Conservation (phyloP, 805 yeast genomes). For the Saccharomycodes ludwigii region DNA sequence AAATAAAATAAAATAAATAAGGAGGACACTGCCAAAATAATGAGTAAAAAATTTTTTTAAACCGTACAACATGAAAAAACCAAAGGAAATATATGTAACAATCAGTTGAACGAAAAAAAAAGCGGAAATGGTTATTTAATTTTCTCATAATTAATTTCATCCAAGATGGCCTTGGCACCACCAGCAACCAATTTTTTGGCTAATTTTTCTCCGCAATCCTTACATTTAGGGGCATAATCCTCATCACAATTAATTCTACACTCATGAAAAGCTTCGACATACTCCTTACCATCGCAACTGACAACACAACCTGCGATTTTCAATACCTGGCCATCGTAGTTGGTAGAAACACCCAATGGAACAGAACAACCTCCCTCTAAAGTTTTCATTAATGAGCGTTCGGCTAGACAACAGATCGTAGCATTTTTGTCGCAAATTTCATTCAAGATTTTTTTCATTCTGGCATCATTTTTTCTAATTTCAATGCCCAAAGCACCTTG, state of each 20-base stretch:
- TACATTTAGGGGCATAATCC: constrained; percentile 50
- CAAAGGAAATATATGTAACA: no score
- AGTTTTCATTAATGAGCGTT: constrained; percentile 73
- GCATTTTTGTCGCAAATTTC: constrained; percentile 55
- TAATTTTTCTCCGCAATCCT: constrained; percentile 51
- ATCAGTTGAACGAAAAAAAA: no score
- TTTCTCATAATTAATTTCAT: constrained; percentile 61
- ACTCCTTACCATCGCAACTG: constrained; percentile 67
- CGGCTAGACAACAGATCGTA: constrained; percentile 72
- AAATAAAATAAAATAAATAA: no score
- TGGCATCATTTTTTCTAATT: constrained; percentile 57
- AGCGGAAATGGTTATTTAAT: no score
- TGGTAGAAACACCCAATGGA: constrained; percentile 84
- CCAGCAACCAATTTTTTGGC: constrained; percentile 53
- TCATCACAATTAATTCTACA: constrained; percentile 12
- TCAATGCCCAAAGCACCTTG: constrained; percentile 96
- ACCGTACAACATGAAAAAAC: no score
- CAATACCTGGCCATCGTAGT: constrained; percentile 34
- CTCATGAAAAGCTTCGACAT: constrained; percentile 43
- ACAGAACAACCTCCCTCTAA: constrained; percentile 98
- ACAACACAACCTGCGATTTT: constrained; percentile 62
- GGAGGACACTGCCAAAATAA: no score
- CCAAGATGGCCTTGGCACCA: constrained; percentile 80
- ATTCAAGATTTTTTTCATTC: constrained; percentile 45
- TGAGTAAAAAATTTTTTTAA: no score